Percentiles rank a stretch among this genome's conserved stretches.
Conservation (phyloP, 1,284 basidiomycete species). For the Malassezia pachydermatis region DNA sequence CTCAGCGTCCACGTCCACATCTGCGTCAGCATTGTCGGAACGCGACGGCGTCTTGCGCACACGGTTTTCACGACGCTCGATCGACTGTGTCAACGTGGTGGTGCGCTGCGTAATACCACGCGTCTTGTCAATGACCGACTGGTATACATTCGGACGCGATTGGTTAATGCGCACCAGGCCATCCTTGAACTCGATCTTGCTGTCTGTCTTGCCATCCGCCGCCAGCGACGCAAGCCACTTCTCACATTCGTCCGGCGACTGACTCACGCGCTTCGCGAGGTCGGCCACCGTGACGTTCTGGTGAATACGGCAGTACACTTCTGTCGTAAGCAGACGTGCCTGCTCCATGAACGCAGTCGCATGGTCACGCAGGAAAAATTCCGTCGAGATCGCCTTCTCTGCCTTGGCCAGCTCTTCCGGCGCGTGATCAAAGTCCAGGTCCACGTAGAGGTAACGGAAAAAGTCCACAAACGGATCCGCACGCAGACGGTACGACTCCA, state of each 20-base stretch:
- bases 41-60: conserved; percentile 3
- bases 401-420: conserved; percentile 70
- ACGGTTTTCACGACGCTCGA: conserved; percentile 54
- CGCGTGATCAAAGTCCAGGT: conserved; percentile 82
- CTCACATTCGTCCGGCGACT: conserved; percentile 85
- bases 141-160: conserved; percentile 78
- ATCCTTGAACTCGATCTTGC: conserved; percentile 93
- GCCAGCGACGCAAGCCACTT: conserved; percentile 99
- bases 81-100: conserved; percentile 76
- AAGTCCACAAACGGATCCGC: conserved; percentile 92
- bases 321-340: conserved; percentile 84
- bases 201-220: conserved; percentile 89
- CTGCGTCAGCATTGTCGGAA: conserved; percentile 5
- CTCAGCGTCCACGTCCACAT: conserved; percentile 2
- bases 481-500: conserved; percentile 54
- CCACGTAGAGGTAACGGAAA: conserved; percentile 81
- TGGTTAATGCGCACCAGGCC: conserved; percentile 92
- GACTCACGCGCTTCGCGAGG: conserved; percentile 80
- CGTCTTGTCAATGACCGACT: conserved; percentile 90
- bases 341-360: conserved; percentile 90
- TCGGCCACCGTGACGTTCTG: conserved; percentile 93
- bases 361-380: conserved; percentile 87
- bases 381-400: conserved; percentile 71
- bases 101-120: conserved; percentile 81
- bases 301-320: conserved; percentile 95